Evolutionary conservation across 2,329 filamentous ascomycete species (phyloP).

Genomic region (Venturia asperata): DNA sequence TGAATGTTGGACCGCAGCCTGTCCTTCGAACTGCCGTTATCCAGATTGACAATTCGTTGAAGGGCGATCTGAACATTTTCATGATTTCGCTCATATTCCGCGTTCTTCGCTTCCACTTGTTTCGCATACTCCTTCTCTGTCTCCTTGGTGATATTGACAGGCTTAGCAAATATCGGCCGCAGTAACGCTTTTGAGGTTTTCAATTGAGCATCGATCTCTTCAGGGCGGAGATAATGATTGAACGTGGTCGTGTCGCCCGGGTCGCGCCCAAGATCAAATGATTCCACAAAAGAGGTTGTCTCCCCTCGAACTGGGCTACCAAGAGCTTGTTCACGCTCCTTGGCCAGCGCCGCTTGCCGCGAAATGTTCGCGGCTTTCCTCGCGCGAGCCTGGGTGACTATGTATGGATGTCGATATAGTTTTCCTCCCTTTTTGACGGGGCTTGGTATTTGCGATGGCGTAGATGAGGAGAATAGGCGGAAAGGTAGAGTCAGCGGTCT

Average conservation of each 20-base stretch:
- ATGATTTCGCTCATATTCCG: slow-evolving; percentile 40
- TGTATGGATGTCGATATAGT: slow-evolving; percentile 72
- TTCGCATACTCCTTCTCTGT: neutral
- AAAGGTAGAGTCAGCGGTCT: slow-evolving; percentile 44
- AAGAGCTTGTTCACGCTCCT: slow-evolving; percentile 55
- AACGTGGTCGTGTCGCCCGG: slow-evolving; percentile 37
- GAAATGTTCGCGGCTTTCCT: slow-evolving; percentile 77
- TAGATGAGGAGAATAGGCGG: slow-evolving; percentile 54
- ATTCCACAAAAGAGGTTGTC: slow-evolving; percentile 74
- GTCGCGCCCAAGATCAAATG: slow-evolving; percentile 58
- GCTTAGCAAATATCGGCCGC: neutral
- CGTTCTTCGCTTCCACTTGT: slow-evolving; percentile 33
- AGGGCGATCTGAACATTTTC: slow-evolving; percentile 63
- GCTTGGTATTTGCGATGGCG: slow-evolving; percentile 44
- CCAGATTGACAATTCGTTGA: slow-evolving; percentile 67
- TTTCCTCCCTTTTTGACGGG: slow-evolving; percentile 48
- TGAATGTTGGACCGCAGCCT: slow-evolving; percentile 73
- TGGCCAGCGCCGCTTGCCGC: slow-evolving; percentile 61
- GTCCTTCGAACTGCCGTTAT: slow-evolving; percentile 71
- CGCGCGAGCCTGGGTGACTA: slow-evolving; percentile 71
- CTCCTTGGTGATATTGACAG: neutral
- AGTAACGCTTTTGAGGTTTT: slow-evolving; percentile 62
- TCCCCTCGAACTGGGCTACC: slow-evolving; percentile 77
- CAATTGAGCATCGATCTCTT: slow-evolving; percentile 61
- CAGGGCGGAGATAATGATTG: slow-evolving; percentile 67